These are phyloP conservation scores for Chrysoporthe puriensis DNA, from an alignment of 2,329 filamentous ascomycete species.

Conservation along the genomic window DNA sequence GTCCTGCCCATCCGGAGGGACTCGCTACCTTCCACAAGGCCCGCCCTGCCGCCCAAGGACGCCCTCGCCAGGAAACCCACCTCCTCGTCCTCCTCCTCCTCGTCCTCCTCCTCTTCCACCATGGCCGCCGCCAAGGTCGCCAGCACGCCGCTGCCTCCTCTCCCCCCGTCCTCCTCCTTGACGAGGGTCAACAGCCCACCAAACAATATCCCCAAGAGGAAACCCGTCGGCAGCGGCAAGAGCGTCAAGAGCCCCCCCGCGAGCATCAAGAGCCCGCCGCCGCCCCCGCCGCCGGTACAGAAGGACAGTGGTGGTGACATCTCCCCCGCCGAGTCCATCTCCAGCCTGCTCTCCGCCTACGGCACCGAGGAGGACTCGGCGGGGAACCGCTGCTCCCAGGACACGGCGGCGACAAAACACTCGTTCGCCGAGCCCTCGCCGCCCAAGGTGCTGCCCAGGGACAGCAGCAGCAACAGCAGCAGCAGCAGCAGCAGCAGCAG, in stretches of 20 bases:
- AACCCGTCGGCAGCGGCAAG: constrained; percentile 25
- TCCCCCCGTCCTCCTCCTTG: constrained; percentile 21
- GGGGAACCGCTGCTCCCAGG: constrained; percentile 21
- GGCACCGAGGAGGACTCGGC: constrained; percentile 24
- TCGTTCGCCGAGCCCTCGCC: constrained; percentile 22
- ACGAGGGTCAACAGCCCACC: constrained; percentile 26
- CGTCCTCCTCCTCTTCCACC: constrained; percentile 1
- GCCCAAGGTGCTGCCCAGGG: constrained; percentile 22
- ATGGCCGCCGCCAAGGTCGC: constrained; percentile 20
- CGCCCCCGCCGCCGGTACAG: constrained; percentile 31
- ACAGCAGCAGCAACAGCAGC: background rate
- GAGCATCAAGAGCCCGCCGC: constrained; percentile 3
- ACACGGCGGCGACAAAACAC: constrained; percentile 23
- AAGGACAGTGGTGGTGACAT: constrained; percentile 9
- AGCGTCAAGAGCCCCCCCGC: constrained; percentile 14
- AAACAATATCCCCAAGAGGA: constrained; percentile 21
- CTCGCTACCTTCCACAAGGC: constrained; percentile 28
- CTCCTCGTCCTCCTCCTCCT: constrained; percentile 1
- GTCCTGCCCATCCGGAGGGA: constrained; percentile 24
- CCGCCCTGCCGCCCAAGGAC: constrained; percentile 29
- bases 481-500: background rate
- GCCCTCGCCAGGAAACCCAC: constrained; percentile 7
- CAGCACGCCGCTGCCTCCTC: constrained; percentile 11
- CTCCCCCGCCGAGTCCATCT: constrained; percentile 54
- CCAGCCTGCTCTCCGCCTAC: constrained; percentile 60